Percentiles rank a stretch among this genome's conserved stretches.
Evolutionary conservation across 2,329 filamentous ascomycete genomes (phyloP).

Genomic region (Tolypocladium ovalisporum): DNA sequence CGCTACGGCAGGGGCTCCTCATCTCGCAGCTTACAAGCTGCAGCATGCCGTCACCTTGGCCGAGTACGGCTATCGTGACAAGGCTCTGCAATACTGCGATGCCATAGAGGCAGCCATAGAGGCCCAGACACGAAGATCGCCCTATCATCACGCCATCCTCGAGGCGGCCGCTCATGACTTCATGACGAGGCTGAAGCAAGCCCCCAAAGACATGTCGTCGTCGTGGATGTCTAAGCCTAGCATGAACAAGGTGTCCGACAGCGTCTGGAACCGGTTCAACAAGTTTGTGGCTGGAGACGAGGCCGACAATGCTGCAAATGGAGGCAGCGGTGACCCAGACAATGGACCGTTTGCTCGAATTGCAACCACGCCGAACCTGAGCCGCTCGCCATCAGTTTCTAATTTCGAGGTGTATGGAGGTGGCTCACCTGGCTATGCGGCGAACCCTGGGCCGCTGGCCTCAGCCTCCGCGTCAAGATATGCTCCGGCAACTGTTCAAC

Average conservation of each 20-base stretch:
- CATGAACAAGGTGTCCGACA: constrained; percentile 90
- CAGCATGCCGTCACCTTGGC: constrained; percentile 77
- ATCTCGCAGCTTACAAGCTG: constrained; percentile 84
- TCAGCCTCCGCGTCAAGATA: constrained; percentile 27
- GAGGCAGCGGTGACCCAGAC: constrained; percentile 48
- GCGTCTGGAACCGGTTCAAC: constrained; percentile 86
- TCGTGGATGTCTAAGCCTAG: constrained; percentile 93
- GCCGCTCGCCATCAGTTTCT: constrained; percentile 58
- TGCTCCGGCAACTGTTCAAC: constrained; percentile 14
- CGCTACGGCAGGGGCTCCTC: constrained; percentile 53
- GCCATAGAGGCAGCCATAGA: constrained; percentile 65
- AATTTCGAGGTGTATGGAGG: constrained; percentile 68
- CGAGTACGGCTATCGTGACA: constrained; percentile 69
- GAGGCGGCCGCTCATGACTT: constrained; percentile 74
- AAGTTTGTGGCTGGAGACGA: constrained; percentile 95
- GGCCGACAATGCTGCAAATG: constrained; percentile 62
- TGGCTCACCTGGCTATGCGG: constrained; percentile 19
- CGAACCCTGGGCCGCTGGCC: constrained; percentile 19
- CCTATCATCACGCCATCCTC: constrained; percentile 72
- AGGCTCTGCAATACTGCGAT: constrained; percentile 88
- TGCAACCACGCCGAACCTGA: constrained; percentile 62
- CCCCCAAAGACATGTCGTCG: constrained; percentile 67
- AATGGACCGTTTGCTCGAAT: constrained; percentile 75
- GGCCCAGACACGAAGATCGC: constrained; percentile 71
- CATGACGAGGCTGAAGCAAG: constrained; percentile 69